phyloP scores from a whole-genome alignment of 164 flowering plant genomes.

The Macadamia integrifolia region DNA sequence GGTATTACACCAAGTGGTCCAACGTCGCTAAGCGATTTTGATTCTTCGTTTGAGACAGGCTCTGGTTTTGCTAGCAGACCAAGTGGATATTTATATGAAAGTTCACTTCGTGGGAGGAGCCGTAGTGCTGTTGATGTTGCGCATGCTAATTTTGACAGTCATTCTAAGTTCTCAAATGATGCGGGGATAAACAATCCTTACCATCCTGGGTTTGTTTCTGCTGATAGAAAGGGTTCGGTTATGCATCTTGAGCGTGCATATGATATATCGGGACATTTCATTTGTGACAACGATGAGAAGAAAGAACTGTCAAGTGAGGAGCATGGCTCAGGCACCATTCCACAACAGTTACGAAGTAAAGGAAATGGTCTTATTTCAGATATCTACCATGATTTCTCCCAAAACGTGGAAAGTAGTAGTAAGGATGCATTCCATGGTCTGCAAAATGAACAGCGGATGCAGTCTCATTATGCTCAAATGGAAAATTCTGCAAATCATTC shows the following conservation, averaged over 20 bases:
- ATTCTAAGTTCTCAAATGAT: background rate
- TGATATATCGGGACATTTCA: background rate
- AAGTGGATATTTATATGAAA: conserved; percentile 6
- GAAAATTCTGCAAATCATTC: conserved; percentile 8
- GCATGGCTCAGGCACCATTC: conserved; percentile 6
- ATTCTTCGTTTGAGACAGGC: background rate
- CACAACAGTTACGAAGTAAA: conserved; percentile 8
- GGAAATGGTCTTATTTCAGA: conserved; percentile 4
- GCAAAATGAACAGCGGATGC: conserved; percentile 7
- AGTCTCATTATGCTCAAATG: conserved; percentile 2
- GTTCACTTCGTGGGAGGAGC: conserved; percentile 1
- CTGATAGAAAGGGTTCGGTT: conserved; percentile 6
- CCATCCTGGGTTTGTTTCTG: conserved; percentile 16
- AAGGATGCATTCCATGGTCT: conserved; percentile 1
- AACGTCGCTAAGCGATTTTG: conserved; percentile 7
- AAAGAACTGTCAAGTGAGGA: conserved; percentile 9
- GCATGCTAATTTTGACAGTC: background rate
- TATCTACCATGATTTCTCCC: background rate
- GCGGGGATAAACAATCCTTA: background rate
- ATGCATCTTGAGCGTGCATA: conserved; percentile 7
- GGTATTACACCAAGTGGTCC: conserved; percentile 30
- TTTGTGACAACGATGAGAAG: conserved; percentile 3
- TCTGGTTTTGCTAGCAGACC: background rate
- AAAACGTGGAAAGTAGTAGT: conserved; percentile 6
- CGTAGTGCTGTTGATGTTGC: conserved; percentile 2